Conservation (phyloP, 176 grass and related monocot species). For the Rhipidocladum racemiflorum region DNA sequence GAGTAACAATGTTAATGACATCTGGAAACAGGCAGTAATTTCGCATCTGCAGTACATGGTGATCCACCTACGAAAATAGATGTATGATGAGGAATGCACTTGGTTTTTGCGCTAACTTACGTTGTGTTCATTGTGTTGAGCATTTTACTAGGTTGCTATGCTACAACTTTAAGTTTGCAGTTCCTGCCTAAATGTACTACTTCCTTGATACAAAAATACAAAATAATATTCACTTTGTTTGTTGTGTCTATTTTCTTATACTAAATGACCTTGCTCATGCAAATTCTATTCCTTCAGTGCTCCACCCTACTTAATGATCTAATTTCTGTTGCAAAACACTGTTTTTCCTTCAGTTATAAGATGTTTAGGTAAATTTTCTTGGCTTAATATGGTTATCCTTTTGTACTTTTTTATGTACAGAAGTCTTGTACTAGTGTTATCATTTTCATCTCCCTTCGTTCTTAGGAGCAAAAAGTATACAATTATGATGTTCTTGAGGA, state of each 20-base stretch:
- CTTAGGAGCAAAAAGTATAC: neutral
- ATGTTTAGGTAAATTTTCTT: neutral
- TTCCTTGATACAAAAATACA: neutral
- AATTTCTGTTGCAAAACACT: neutral
- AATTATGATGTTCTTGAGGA: neutral
- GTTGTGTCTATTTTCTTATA: neutral
- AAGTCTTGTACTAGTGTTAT: neutral
- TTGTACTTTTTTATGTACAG: neutral
- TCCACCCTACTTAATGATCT: neutral
- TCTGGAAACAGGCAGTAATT: neutral
- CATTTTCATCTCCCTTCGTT: neutral
- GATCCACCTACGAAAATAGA: neutral
- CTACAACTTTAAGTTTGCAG: neutral
- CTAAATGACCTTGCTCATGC: neutral
- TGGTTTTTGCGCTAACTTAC: neutral
- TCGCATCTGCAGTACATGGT: neutral
- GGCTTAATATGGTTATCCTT: neutral
- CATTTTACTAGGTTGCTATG: neutral
- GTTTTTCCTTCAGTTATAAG: neutral
- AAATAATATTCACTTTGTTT: neutral
- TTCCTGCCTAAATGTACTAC: neutral
- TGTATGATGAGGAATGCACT: neutral
- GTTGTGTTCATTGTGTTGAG: neutral
- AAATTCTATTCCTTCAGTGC: neutral
- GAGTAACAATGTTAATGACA: neutral